Evolutionary conservation across 495 filamentous ascomycete genomes (phyloP).

Genomic region (Aspergillus bertholletiae): DNA sequence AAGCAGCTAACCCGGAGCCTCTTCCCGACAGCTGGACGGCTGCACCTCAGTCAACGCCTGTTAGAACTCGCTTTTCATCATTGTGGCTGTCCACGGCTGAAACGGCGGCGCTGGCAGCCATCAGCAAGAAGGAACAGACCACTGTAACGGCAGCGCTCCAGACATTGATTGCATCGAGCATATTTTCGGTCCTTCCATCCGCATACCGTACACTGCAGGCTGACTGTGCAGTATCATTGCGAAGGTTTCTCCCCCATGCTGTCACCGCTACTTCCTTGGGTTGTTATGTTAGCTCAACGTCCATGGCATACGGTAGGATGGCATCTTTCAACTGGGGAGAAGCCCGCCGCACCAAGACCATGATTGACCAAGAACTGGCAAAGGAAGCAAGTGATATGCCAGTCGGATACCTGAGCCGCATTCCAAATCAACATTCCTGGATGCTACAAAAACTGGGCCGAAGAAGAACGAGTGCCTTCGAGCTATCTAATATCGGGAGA

Average conservation of each 20-base stretch:
- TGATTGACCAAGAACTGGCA: background rate
- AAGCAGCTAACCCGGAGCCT: background rate
- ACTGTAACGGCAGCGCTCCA: slow-evolving; percentile 3
- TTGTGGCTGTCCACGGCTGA: slow-evolving; percentile 2
- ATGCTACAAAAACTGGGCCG: slow-evolving; percentile 10
- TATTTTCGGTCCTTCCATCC: slow-evolving; percentile 1
- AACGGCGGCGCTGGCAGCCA: background rate
- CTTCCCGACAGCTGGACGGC: slow-evolving; percentile 3
- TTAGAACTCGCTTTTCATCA: slow-evolving; percentile 2
- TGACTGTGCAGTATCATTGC: slow-evolving; percentile 7
- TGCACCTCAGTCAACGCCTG: background rate
- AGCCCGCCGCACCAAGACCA: slow-evolving; percentile 4
- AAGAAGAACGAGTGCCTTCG: slow-evolving; percentile 1
- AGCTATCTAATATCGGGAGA: slow-evolving; percentile 10
- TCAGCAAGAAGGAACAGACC: slow-evolving; percentile 1
- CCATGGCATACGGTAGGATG: background rate
- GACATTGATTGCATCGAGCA: background rate
- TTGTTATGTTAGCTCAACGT: slow-evolving; percentile 5
- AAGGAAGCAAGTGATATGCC: slow-evolving; percentile 7
- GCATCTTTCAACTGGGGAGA: slow-evolving; percentile 5
- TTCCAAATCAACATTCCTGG: slow-evolving; percentile 10
- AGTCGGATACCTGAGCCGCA: slow-evolving; percentile 6
- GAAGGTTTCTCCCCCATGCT: background rate
- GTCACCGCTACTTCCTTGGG: slow-evolving; percentile 3
- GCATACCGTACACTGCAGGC: background rate